Percentiles rank a stretch among this genome's conserved stretches.
phyloP scores from a whole-genome alignment of 345 rosid species.

The Syzygium aqueum region DNA sequence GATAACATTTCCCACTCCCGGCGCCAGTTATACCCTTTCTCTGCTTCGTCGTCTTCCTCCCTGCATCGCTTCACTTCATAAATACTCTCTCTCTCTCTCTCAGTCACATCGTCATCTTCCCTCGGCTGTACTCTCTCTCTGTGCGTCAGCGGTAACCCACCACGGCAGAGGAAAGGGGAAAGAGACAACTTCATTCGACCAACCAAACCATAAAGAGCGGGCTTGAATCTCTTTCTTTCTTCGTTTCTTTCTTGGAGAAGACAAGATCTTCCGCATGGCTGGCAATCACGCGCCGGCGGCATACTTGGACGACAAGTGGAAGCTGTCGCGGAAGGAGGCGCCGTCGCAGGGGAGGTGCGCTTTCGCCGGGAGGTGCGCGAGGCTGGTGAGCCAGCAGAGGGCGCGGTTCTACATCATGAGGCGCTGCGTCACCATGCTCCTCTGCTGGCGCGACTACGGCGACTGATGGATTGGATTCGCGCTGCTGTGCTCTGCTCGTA shows the following conservation, averaged over 20 bases:
- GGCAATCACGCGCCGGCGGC: slow-evolving; percentile 23
- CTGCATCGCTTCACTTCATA: neutral
- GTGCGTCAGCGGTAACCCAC: neutral
- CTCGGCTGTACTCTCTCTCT: neutral
- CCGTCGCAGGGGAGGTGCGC: slow-evolving; percentile 2
- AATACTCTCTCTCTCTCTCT: neutral
- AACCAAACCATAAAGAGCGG: neutral
- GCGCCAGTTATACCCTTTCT: neutral
- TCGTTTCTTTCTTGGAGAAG: neutral
- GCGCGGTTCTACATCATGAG: slow-evolving; percentile 42
- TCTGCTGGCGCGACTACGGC: slow-evolving; percentile 33
- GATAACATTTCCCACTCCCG: neutral
- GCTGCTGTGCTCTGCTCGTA: neutral
- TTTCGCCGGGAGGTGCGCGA: slow-evolving; percentile 29
- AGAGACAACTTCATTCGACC: neutral
- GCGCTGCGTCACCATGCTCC: slow-evolving; percentile 36
- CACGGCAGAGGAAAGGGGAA: neutral
- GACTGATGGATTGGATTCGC: slow-evolving; percentile 9
- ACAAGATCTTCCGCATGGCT: neutral
- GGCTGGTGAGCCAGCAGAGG: slow-evolving; percentile 28
- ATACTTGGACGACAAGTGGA: slow-evolving; percentile 50
- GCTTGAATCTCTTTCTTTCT: neutral
- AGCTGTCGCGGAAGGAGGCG: slow-evolving; percentile 36
- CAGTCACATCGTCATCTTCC: neutral
- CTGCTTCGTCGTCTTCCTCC: neutral